Conservation (phyloP, 345 rosid genomes). For the Limnanthes douglasii region DNA sequence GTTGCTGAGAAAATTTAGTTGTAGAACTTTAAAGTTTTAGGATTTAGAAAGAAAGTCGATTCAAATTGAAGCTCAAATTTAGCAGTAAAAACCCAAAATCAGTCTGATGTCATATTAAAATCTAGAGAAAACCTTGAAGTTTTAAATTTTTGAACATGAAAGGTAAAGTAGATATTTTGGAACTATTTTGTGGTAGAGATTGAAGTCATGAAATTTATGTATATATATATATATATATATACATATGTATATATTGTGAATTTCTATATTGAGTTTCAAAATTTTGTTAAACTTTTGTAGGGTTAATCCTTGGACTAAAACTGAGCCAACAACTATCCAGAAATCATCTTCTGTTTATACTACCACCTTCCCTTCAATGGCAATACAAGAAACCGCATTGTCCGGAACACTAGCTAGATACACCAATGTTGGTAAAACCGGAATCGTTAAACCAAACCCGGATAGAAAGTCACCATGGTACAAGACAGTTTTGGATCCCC, state of each 20-base stretch:
- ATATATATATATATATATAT: conserved; percentile 1
- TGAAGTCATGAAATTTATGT: not conserved
- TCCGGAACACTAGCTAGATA: conserved; percentile 28
- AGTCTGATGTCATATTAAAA: too few species aligned
- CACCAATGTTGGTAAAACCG: conserved; percentile 22
- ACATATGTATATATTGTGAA: not conserved
- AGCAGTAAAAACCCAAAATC: too few species aligned
- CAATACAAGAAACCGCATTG: conserved; percentile 31
- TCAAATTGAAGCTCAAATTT: conserved; percentile 2
- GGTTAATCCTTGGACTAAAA: conserved; percentile 55
- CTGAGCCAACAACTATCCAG: conserved; percentile 22
- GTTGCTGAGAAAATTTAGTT: not conserved
- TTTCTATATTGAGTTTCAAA: not conserved
- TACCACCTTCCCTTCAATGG: conserved; percentile 34
- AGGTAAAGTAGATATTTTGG: not conserved
- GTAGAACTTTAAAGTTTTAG: conserved; percentile 2
- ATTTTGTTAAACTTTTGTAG: conserved; percentile 16
- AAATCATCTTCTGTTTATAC: conserved; percentile 31
- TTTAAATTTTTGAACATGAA: not conserved
- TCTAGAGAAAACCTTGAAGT: too few species aligned
- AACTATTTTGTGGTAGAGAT: not conserved
- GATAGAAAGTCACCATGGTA: conserved; percentile 36
- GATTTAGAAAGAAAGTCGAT: not conserved
- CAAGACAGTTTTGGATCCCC: conserved; percentile 72
- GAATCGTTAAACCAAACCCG: conserved; percentile 24